phyloP scores from a whole-genome alignment of 2,329 filamentous ascomycete genomes.

The Colletotrichum sp. region DNA sequence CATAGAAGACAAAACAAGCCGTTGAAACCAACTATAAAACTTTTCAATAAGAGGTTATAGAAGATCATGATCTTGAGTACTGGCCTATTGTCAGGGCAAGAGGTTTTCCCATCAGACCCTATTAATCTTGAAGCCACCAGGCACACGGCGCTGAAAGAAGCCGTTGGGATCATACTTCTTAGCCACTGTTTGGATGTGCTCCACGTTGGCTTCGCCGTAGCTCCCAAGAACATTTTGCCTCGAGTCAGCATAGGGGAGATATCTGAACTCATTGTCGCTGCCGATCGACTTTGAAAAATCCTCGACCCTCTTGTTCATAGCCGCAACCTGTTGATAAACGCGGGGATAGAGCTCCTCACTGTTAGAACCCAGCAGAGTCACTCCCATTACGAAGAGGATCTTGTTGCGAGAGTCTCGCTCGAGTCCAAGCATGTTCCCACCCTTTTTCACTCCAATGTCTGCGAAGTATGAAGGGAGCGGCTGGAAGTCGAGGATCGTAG shows the following conservation, averaged over 20 bases:
- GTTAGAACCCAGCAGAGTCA: background rate
- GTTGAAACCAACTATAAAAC: background rate
- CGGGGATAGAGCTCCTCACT: background rate
- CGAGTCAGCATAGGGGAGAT: background rate
- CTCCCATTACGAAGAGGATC: background rate
- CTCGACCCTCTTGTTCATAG: background rate
- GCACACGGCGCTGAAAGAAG: background rate
- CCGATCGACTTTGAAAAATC: background rate
- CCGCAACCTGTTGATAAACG: background rate
- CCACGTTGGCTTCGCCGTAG: background rate
- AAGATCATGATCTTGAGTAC: background rate
- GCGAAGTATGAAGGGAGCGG: background rate
- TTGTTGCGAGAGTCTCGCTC: background rate
- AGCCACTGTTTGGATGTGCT: background rate
- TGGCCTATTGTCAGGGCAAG: background rate
- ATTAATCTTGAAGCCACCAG: background rate
- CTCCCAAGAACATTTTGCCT: background rate
- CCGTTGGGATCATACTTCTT: background rate
- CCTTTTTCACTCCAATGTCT: background rate
- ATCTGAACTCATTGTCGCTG: background rate
- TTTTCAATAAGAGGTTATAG: background rate
- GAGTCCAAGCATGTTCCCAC: background rate
- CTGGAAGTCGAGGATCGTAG: background rate
- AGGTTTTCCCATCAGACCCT: background rate
- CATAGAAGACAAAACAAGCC: background rate